A percentile compares a stretch with the other conserved stretches of the same genome.
Conservation (phyloP, 2,329 filamentous ascomycete genomes). For the Celoporthe dispersa region DNA sequence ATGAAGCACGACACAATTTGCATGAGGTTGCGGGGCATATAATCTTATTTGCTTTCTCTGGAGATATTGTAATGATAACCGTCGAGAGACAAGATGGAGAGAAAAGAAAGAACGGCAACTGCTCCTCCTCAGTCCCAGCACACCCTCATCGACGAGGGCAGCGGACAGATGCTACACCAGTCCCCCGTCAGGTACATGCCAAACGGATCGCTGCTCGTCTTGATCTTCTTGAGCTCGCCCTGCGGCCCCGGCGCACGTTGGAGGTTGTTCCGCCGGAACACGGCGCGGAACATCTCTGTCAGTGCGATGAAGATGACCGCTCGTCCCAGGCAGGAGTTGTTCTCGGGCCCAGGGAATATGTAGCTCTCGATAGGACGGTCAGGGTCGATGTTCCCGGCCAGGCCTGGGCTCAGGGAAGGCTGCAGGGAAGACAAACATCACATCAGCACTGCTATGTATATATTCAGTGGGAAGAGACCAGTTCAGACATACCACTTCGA, state of each 20-base stretch:
- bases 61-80: no score
- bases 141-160: conserved; percentile 43
- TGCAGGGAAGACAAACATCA: conserved; percentile 51
- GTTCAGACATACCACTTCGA: conserved; percentile 59
- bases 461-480: no score
- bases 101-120: neutral
- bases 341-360: conserved; percentile 65
- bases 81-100: no score
- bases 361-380: conserved; percentile 67
- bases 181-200: conserved; percentile 69
- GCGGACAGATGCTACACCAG: conserved; percentile 48
- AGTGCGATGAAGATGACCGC: conserved; percentile 65
- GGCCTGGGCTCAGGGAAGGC: conserved; percentile 60
- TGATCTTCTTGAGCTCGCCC: conserved; percentile 70
- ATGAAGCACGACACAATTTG: neutral
- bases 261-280: conserved; percentile 65
- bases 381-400: conserved; percentile 60
- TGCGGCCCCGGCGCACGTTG: conserved; percentile 65
- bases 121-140: conserved; percentile 35
- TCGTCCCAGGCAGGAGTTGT: conserved; percentile 65
- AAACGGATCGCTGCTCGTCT: conserved; percentile 53
- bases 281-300: conserved; percentile 68
- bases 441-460: neutral
- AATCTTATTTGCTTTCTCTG: neutral
- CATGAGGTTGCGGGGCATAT: no score